Evolutionary conservation across 352 stramenopile species (phyloP).

Genomic region (Phytophthora constricta): DNA sequence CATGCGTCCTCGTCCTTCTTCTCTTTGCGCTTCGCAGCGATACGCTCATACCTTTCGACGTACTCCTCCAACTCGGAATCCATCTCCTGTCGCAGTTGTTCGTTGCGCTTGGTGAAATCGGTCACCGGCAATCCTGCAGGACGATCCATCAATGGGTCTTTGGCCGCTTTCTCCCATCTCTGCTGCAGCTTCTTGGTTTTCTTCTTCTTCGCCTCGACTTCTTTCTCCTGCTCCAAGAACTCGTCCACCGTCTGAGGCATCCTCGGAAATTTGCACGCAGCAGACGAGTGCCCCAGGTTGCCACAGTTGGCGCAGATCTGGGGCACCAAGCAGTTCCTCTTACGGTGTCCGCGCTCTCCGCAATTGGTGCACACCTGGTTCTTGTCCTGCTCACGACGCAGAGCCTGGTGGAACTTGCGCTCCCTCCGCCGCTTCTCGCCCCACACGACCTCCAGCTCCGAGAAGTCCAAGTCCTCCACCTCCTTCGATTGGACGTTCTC

Average conservation of each 20-base stretch:
- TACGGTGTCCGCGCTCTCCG: constrained; percentile 71
- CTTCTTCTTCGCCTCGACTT: constrained; percentile 30
- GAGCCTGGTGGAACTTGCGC: constrained; percentile 69
- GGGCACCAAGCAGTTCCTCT: constrained; percentile 74
- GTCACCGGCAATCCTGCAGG: constrained; percentile 28
- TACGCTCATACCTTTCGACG: constrained; percentile 34
- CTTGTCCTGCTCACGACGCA: constrained; percentile 61
- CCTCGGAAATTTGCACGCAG: constrained; percentile 52
- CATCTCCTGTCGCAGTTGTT: constrained; percentile 62
- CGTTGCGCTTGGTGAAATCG: constrained; percentile 53
- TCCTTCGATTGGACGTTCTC: constrained; percentile 27
- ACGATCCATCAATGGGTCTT: constrained; percentile 18
- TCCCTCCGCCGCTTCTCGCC: constrained; percentile 41
- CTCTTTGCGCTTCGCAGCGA: constrained; percentile 25
- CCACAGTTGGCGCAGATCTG: constrained; percentile 84
- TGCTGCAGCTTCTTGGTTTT: constrained; percentile 23
- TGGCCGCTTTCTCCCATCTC: constrained; percentile 17
- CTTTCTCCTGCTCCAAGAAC: constrained; percentile 25
- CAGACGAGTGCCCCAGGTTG: constrained; percentile 61
- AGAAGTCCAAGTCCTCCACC: constrained; percentile 69
- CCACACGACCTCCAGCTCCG: constrained; percentile 66
- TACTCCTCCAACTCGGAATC: constrained; percentile 74
- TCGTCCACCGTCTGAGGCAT: constrained; percentile 43
- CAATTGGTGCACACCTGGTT: constrained; percentile 80
- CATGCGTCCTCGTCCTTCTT: constrained; percentile 18